Percentiles rank a stretch among this genome's conserved stretches.
Evolutionary conservation across 1,139 yeast species (phyloP).

Genomic region (Yamadazyma oceani): DNA sequence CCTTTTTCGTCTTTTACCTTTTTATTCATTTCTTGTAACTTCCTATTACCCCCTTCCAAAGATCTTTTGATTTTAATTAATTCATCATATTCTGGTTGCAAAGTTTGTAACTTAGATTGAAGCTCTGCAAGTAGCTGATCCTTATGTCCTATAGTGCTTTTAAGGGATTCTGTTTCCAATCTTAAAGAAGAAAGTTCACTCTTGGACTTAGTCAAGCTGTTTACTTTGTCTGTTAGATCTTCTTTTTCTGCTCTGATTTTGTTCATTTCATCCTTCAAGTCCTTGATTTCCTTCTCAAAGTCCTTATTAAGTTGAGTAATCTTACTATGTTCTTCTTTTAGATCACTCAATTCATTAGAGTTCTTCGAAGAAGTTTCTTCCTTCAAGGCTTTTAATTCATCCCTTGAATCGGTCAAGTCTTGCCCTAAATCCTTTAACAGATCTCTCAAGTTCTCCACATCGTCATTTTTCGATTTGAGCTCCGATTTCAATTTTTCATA

Average conservation of each 20-base stretch:
- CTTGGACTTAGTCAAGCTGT: conserved; percentile 33
- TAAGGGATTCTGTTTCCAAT: conserved; percentile 41
- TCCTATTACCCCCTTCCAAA: conserved; percentile 32
- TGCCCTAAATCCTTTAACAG: conserved; percentile 74
- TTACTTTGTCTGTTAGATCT: conserved; percentile 28
- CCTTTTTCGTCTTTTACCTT: conserved; percentile 37
- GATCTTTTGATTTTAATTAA: conserved; percentile 45
- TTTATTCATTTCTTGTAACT: conserved; percentile 11
- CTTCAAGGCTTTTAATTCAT: conserved; percentile 30
- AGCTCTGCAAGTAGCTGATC: conserved; percentile 50
- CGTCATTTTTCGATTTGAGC: conserved; percentile 41
- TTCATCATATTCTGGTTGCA: conserved; percentile 36
- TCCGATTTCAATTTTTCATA: conserved; percentile 20
- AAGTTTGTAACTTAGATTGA: conserved; percentile 35
- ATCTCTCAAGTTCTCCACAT: conserved; percentile 62
- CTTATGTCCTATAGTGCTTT: conserved; percentile 42
- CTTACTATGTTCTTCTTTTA: conserved; percentile 5
- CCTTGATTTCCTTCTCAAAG: conserved; percentile 8
- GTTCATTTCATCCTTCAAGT: conserved; percentile 22
- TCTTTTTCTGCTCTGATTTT: conserved; percentile 25
- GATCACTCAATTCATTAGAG: conserved; percentile 6
- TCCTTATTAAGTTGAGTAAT: conserved; percentile 3
- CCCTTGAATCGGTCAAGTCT: conserved; percentile 63
- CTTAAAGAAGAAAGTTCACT: conserved; percentile 42
- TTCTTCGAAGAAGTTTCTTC: conserved; percentile 8